phyloP scores from a whole-genome alignment of 108 stramenopile species.

The Hondaea fermentalgiana region DNA sequence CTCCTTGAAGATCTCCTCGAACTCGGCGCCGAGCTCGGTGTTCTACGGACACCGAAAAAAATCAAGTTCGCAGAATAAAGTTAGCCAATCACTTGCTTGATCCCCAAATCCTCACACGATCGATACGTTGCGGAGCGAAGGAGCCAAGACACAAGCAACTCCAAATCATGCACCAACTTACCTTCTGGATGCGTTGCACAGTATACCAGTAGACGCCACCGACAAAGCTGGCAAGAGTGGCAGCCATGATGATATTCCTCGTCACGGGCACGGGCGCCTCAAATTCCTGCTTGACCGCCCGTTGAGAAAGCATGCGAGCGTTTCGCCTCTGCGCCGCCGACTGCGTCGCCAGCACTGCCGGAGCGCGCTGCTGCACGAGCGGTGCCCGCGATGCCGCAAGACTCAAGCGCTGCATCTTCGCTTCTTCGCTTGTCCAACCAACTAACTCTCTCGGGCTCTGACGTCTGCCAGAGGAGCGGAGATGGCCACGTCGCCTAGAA shows the following conservation, averaged over 20 bases:
- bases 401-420: too few species aligned
- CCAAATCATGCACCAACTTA: neutral
- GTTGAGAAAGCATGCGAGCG: neutral
- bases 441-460: too few species aligned
- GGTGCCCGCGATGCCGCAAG: too few species aligned
- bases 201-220: constrained; percentile 3
- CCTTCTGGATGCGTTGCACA: neutral
- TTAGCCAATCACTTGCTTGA: neutral
- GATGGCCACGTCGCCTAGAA: too few species aligned
- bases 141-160: neutral
- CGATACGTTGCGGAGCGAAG: neutral
- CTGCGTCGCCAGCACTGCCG: too few species aligned
- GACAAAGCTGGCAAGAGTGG: neutral
- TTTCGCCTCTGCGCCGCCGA: too few species aligned
- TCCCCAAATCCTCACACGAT: neutral
- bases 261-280: constrained; percentile 4
- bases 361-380: too few species aligned
- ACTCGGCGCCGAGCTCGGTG: constrained; percentile 3
- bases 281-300: neutral
- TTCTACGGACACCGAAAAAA: neutral
- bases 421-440: too few species aligned
- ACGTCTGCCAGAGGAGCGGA: too few species aligned
- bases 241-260: neutral
- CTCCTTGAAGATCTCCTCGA: neutral
- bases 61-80: neutral